phyloP scores from a whole-genome alignment of 2,329 filamentous ascomycete genomes.

The Botrytis paeoniae region DNA sequence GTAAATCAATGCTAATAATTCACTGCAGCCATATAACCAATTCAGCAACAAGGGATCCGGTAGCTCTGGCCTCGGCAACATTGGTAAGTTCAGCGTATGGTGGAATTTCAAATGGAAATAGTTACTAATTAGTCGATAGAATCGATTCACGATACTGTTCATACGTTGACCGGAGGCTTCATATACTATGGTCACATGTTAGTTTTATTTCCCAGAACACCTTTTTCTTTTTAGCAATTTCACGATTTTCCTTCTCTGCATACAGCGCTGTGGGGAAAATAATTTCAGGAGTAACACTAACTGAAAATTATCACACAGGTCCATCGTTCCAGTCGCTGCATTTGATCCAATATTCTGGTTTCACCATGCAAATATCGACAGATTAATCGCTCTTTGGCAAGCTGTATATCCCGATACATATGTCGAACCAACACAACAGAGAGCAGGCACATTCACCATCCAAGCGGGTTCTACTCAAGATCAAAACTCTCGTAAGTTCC shows the following conservation, averaged over 20 bases:
- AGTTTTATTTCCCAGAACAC: not conserved
- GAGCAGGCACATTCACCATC: conserved; percentile 58
- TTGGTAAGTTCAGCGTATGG: not conserved
- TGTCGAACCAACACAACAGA: conserved; percentile 53
- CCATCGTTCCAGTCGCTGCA: conserved; percentile 62
- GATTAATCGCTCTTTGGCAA: conserved; percentile 75
- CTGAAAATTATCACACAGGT: not conserved
- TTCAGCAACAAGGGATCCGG: conserved; percentile 20
- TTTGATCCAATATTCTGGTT: conserved; percentile 63
- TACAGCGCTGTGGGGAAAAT: fast-evolving
- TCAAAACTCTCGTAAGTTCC: conserved; percentile 10
- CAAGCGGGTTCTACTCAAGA: conserved; percentile 32
- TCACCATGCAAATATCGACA: conserved; percentile 59
- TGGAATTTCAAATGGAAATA: not conserved
- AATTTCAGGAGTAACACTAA: not conserved
- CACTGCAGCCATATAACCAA: conserved; percentile 8
- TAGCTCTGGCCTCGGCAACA: conserved; percentile 2
- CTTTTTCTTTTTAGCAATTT: not conserved
- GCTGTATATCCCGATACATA: conserved; percentile 65
- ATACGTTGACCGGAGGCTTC: conserved; percentile 3
- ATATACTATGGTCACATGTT: conserved; percentile 10
- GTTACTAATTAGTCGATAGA: conserved; percentile 8
- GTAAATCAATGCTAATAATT: not conserved
- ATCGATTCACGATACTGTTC: conserved; percentile 19
- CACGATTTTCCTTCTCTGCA: not conserved